Evolutionary conservation across 2,329 filamentous ascomycete genomes (phyloP).

Genomic region (Stemphylium lycopersici): DNA sequence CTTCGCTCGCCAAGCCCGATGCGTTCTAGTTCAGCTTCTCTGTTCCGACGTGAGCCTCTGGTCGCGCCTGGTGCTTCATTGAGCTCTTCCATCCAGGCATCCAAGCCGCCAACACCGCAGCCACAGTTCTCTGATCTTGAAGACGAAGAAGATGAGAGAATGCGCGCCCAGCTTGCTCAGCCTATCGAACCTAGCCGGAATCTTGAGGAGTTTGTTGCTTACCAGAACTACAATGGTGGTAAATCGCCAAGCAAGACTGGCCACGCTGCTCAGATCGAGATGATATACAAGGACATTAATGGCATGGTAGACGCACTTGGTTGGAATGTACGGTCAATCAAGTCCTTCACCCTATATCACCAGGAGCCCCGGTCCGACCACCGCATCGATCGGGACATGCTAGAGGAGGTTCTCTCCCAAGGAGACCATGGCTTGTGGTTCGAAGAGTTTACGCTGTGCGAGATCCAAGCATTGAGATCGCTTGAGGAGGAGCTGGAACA

Average conservation of each 20-base stretch:
- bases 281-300: constrained; percentile 77
- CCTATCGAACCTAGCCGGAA: constrained; percentile 66
- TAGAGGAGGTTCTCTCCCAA: constrained; percentile 55
- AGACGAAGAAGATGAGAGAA: constrained; percentile 70
- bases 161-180: constrained; percentile 67
- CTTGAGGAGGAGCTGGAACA: constrained; percentile 68
- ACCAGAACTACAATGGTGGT: constrained; percentile 54
- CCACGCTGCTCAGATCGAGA: constrained; percentile 56
- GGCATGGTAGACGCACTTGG: constrained; percentile 94
- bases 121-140: constrained; percentile 44
- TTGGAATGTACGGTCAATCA: constrained; percentile 75
- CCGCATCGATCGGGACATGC: constrained; percentile 67
- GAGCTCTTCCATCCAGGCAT: constrained; percentile 37
- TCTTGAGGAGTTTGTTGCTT: constrained; percentile 71
- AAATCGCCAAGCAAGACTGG: constrained; percentile 49
- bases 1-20: constrained; percentile 77
- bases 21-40: constrained; percentile 62
- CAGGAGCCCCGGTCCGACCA: constrained; percentile 52
- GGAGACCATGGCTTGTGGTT: constrained; percentile 54
- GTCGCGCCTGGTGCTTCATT: constrained; percentile 43
- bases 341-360: constrained; percentile 70
- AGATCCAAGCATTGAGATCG: constrained; percentile 70
- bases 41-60: constrained; percentile 37
- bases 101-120: constrained; percentile 48
- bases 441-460: constrained; percentile 75